Evolutionary conservation across 1,139 yeast genomes (phyloP).

Genomic region (Yamadazyma sp.): DNA sequence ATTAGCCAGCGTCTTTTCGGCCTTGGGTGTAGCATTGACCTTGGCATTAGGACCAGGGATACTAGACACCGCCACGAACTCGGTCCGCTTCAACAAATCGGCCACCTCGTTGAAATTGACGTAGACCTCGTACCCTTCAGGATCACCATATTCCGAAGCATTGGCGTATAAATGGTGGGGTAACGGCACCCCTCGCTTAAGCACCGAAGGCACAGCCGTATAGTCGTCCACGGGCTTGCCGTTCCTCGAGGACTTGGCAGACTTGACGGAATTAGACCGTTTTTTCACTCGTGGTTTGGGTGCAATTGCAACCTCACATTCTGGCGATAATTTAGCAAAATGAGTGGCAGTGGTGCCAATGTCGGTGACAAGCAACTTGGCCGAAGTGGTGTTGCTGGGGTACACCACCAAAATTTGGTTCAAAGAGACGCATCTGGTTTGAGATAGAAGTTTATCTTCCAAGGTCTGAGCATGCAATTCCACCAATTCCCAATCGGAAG

Average conservation of each 20-base stretch:
- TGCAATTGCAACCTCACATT: conserved; percentile 80
- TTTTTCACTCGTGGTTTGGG: conserved; percentile 60
- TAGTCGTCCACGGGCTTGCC: conserved; percentile 29
- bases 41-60: conserved; percentile 52
- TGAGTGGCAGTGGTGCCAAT: conserved; percentile 50
- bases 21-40: conserved; percentile 15
- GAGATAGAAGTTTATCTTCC: conserved; percentile 74
- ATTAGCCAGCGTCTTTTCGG: conserved; percentile 10
- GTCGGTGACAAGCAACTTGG: conserved; percentile 61
- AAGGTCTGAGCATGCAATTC: conserved; percentile 78
- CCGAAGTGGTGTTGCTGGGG: conserved; percentile 65
- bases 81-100: conserved; percentile 17
- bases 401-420: conserved; percentile 67
- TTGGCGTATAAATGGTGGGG: conserved; percentile 45
- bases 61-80: conserved; percentile 59
- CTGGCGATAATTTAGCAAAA: conserved; percentile 64
- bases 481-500: conserved; percentile 89
- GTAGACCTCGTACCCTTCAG: conserved; percentile 41
- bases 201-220: conserved; percentile 33
- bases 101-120: conserved; percentile 41
- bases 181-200: conserved; percentile 56
- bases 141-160: conserved; percentile 19
- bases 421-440: conserved; percentile 71
- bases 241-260: conserved; percentile 33
- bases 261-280: conserved; percentile 21